phyloP scores from a whole-genome alignment of 2,329 filamentous ascomycete species.

The Aspergillus sp. region DNA sequence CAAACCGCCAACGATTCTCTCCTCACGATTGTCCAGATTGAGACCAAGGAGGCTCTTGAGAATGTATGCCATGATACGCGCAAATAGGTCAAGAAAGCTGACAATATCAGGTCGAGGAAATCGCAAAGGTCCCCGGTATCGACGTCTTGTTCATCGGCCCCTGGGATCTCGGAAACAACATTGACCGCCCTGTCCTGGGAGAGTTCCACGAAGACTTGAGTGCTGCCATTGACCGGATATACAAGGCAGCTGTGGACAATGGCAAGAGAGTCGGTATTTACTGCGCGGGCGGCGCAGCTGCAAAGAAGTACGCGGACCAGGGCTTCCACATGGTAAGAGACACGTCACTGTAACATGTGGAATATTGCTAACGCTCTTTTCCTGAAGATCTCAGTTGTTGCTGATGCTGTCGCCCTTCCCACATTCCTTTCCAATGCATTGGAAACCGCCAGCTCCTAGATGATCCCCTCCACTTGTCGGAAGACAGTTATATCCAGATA shows the following conservation, averaged over 20 bases:
- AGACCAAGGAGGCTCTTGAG: conserved; percentile 35
- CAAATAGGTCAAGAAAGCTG: not conserved
- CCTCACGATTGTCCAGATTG: conserved; percentile 43
- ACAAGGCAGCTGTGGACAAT: conserved; percentile 44
- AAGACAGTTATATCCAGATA: not conserved
- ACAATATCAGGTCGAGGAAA: conserved; percentile 36
- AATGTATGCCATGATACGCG: conserved; percentile 17
- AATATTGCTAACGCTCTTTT: not conserved
- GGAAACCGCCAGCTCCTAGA: conserved; percentile 23
- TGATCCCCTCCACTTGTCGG: not conserved
- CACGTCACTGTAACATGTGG: not conserved
- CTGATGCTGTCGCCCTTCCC: conserved; percentile 42
- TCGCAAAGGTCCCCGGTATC: conserved; percentile 47
- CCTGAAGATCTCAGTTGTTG: conserved; percentile 33
- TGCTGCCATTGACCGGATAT: conserved; percentile 46
- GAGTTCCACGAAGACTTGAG: conserved; percentile 46
- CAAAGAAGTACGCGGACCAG: conserved; percentile 45
- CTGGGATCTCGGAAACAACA: conserved; percentile 53
- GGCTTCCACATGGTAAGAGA: conserved; percentile 50
- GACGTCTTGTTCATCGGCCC: conserved; percentile 50
- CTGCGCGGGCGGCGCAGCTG: conserved; percentile 46
- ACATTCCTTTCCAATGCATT: conserved; percentile 32
- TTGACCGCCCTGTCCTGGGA: conserved; percentile 46
- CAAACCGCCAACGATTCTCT: conserved; percentile 50
- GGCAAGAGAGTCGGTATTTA: conserved; percentile 53